Evolutionary conservation across 1,139 yeast species (phyloP), one percentile per base, ranked within the genome.

Genomic region (Suhomyces ambrosiae): DNA sequence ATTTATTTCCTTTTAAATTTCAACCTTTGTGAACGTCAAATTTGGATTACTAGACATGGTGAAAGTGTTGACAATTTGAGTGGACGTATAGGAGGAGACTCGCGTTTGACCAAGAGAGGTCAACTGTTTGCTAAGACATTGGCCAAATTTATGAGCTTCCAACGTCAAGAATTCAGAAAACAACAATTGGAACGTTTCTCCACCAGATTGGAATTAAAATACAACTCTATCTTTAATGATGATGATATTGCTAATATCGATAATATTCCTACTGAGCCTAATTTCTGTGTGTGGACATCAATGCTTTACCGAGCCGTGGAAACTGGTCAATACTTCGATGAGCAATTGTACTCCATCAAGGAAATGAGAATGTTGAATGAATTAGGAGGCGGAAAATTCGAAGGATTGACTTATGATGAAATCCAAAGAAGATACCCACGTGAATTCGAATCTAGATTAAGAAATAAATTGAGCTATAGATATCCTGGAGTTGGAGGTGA

Each of bases 401-500:
- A 92, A 53, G 96, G 96, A 4, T 72, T 48, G 38, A 50, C 54
- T 7, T 50, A 50, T 24, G 58, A 52, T 28, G 92, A 88, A 53
- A 88, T 90, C 47, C 85, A 84, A 56, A 63, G 62, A 5, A 70
- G 70, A 49, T 78, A 73, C 50, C 96, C 97, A 0, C 77, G 74
- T 29, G 97, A 92, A 60, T 90, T 84, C 54, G 80, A 77, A 31
- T 76, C 89, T 14, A 75, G 97, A 44, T 66, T 87, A 48, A 70
- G 73, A 30, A 84, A 87, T 59, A 90, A 90, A 62, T 71, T 90
- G 52, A 70, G 82, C 18, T 90, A 89, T 61, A 70, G 97, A 48
- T 90, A 89, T 56, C 97, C 97, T 2, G 97, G 97, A 8, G 86
- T 88, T 37, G 96, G 97, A n/a, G 97, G 97, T 23, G 97, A 90